phyloP scores from a whole-genome alignment of 331 rosid genomes.

The Spiraea crenata region DNA sequence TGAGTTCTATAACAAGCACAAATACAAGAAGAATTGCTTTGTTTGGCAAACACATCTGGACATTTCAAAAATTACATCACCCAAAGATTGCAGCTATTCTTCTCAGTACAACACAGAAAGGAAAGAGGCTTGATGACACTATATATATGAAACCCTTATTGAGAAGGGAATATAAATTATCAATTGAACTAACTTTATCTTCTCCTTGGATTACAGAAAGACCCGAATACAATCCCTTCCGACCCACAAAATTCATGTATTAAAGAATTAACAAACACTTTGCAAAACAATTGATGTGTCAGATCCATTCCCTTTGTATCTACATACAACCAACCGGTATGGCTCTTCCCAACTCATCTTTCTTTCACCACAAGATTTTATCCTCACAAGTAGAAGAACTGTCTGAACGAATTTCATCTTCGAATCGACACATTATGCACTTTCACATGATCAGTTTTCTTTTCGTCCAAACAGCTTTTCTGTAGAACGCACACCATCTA shows the following conservation, averaged over 20 bases:
- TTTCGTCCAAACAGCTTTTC: conserved; percentile 17
- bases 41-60: conserved; percentile 1
- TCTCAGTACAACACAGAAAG: conserved; percentile 1
- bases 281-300: conserved; percentile 33
- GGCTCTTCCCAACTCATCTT: conserved; percentile 3
- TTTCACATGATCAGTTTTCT: neutral
- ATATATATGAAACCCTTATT: conserved; percentile 11
- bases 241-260: conserved; percentile 23
- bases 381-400: neutral
- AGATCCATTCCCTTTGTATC: conserved; percentile 31
- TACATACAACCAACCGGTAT: conserved; percentile 30
- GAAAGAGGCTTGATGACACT: neutral
- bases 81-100: neutral
- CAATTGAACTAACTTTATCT: conserved; percentile 12
- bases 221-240: conserved; percentile 26
- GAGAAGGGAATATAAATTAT: neutral
- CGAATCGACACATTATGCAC: neutral
- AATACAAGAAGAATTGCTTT: neutral
- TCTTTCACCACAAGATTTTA: neutral
- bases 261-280: conserved; percentile 29
- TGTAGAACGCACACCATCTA: conserved; percentile 9
- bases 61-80: neutral
- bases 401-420: conserved; percentile 11
- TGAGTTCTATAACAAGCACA: neutral
- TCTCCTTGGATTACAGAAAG: conserved; percentile 19